phyloP scores from a whole-genome alignment of 2,329 filamentous ascomycete genomes.

The Macrophomina pseudophaseolina region DNA sequence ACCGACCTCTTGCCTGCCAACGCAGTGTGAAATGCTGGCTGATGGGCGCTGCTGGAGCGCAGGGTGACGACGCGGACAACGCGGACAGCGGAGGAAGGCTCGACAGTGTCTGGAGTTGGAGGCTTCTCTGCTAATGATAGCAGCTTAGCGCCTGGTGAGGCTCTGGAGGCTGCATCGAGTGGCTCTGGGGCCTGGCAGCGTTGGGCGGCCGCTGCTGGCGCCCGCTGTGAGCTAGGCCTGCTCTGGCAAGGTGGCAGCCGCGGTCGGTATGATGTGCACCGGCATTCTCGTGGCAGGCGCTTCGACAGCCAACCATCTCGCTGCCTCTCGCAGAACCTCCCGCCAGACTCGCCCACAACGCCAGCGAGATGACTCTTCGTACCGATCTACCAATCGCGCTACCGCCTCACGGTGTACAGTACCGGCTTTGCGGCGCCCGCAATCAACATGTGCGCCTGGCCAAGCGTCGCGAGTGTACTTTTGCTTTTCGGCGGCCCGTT shows the following conservation, averaged over 20 bases:
- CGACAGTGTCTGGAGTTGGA: background rate
- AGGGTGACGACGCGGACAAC: constrained; percentile 17
- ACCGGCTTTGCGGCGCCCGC: constrained; percentile 23
- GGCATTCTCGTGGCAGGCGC: constrained; percentile 26
- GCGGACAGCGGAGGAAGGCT: constrained; percentile 5
- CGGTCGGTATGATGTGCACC: constrained; percentile 18
- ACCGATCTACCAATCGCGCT: constrained; percentile 18
- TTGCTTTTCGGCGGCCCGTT: background rate
- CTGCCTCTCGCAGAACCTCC: constrained; percentile 18
- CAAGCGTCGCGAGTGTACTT: constrained; percentile 6
- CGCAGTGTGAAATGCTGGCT: background rate
- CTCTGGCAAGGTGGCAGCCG: constrained; percentile 7
- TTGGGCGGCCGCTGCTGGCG: background rate
- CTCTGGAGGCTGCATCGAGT: constrained; percentile 13
- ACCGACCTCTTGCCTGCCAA: background rate
- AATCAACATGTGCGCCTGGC: constrained; percentile 13
- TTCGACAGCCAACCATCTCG: constrained; percentile 41
- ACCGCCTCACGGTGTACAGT: constrained; percentile 14
- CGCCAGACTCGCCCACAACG: constrained; percentile 4
- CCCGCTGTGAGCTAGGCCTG: background rate
- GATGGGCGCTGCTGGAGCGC: background rate
- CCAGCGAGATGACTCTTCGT: constrained; percentile 14
- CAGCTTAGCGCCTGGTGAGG: constrained; percentile 23
- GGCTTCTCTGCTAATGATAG: constrained; percentile 21
- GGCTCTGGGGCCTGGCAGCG: constrained; percentile 4